phyloP scores from a whole-genome alignment of 2,329 filamentous ascomycete species.

The Fusarium albosuccineum region DNA sequence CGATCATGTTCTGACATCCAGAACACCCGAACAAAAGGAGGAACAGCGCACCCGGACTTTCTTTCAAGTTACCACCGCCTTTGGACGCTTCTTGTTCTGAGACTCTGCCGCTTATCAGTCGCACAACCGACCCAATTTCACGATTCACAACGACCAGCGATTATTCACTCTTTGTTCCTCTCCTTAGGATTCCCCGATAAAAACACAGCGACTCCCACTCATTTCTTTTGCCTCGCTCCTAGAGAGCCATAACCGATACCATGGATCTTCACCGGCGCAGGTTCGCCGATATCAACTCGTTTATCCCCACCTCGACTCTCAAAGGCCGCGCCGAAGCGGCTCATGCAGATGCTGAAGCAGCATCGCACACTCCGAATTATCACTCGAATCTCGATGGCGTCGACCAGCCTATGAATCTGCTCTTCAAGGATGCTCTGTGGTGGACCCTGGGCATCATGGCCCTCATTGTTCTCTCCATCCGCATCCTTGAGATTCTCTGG shows the following conservation, averaged over 20 bases:
- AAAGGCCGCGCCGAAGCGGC: conserved; percentile 47
- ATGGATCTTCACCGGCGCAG: conserved; percentile 53
- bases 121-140: conserved; percentile 14
- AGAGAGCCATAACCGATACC: conserved; percentile 27
- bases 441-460: conserved; percentile 70
- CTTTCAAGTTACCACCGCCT: conserved; percentile 29
- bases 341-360: conserved; percentile 50
- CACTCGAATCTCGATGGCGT: conserved; percentile 70
- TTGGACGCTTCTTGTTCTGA: conserved; percentile 27
- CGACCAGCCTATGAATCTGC: conserved; percentile 68
- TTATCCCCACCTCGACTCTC: conserved; percentile 50
- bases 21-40: conserved; percentile 38
- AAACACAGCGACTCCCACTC: conserved; percentile 22
- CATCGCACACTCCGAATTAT: conserved; percentile 67
- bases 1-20: conserved; percentile 41
- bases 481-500: conserved; percentile 67
- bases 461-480: conserved; percentile 65
- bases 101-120: conserved; percentile 14
- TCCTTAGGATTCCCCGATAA: conserved; percentile 17
- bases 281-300: conserved; percentile 48
- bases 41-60: conserved; percentile 36
- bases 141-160: conserved; percentile 19
- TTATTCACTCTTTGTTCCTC: conserved; percentile 27
- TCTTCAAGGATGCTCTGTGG: conserved; percentile 71
- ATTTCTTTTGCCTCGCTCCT: conserved; percentile 21